Evolutionary conservation across 1,139 yeast genomes (phyloP), one percentile per base, ranked within the genome.

Genomic region (Debaryomycetaceae sp.): DNA sequence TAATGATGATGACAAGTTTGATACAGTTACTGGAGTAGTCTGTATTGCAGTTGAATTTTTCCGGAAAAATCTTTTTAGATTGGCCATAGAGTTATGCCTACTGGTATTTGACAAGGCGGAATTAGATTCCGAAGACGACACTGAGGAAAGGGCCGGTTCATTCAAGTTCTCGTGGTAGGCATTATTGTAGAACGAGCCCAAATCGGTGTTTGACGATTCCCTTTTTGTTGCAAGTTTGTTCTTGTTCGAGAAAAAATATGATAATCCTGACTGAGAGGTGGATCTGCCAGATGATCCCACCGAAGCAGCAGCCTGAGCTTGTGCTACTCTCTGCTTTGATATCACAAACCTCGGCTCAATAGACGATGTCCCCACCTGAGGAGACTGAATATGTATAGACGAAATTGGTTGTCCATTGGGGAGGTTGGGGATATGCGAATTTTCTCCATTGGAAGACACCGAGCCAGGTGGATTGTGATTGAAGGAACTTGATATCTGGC

Each of bases 271-370:
- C 51, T 77, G 76, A 14, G 78, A 74, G 4, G 69, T 69, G 37
- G 72, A 66, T 42, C 69, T 59, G 46, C 63, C 72, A 22, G 65
- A 63, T 8, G 69, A 55, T 38, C 68, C 54, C 20, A 67, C 56
- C 38, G 66, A 58, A 20, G 70, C 60, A 7, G 67, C 70, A 6
- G 75, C 75, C 45, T 73, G 78, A 39, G 72, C 82, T 54, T 80
- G 84, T 33, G 83, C 85, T 24, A 84, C 78, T 51, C 86, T 76
- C 53, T 83, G 91, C 55, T 84, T 84, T 4, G 90, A 83, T 37
- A 85, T 78, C 39, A 85, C 81, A 57, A 85, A 85, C 42, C 93
- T 70, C 11, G 88, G 83, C 55, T 85, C 93, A 24, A 85, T 83
- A 31, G 80, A 70, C 13, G 75, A 57, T 6, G 75, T 65, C 45